Base-by-base conservation (phyloP, 805 yeast species). In the Lachancea dasiensis region DNA sequence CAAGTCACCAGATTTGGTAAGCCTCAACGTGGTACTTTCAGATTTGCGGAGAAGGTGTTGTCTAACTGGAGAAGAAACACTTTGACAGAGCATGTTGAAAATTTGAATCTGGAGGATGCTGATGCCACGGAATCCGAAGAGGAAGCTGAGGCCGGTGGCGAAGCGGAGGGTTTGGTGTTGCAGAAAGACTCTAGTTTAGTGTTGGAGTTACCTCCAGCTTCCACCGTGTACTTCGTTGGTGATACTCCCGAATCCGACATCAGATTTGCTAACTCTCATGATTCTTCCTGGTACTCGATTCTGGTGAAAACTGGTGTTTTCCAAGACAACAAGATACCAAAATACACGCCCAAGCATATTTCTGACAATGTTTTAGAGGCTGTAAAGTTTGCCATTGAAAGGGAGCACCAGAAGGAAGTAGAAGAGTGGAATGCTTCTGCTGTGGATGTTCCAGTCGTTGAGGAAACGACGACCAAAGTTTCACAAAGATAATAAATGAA, bases 211-310 rank as follows among this genome's bases (percentile, higher is more conserved):
- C 92, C 92, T 5, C 89, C 89, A 3, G 86, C 92, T 3, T 79
- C 86, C 4, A 83, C 92, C 0, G 94, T 85, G 11, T 84, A 84
- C 60, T 85, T 84, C 63, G 92, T 84, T 36, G 95, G 95, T 51
- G 95, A 84, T 56, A 84, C 94, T 10, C 95, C 95, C 14, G 94
- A 84, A 63, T 80, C 89, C 5, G 95, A 84, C 60, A 84, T 84
- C 46, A 69, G 92, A 60, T 85, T 85, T 64, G 94, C 94, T 38
- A 84, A 84, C 65, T 79, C 87, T 14, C 90, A 83, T 61, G 92
- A 84, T 56, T 75, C 75, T 43, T 77, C 86, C 21, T 84, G 95
- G 95, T 78, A 72, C 62, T 83, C 94, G 19, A 84, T 85, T 42
- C 68, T 84, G 53, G 95, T 84, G 27, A 81, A 84, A 62, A 84